Conservation (phyloP, 2,329 filamentous ascomycete genomes). For the Ceratocystiopsis minuta region DNA sequence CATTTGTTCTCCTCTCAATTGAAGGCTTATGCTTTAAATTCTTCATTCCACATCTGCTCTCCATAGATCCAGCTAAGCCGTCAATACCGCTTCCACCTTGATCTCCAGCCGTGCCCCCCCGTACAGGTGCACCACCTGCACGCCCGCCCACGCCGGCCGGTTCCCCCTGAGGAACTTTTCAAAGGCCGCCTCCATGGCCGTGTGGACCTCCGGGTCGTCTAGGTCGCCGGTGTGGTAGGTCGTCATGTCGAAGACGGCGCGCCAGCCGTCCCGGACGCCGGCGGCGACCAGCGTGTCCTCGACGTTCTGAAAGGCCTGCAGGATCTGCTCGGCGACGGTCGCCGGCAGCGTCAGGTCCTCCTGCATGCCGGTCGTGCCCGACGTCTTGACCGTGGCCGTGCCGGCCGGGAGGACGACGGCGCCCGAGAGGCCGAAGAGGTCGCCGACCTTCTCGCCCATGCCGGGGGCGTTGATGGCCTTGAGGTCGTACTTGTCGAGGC, state of each 20-base stretch:
- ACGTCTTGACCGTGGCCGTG: not conserved
- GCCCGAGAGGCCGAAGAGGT: not conserved
- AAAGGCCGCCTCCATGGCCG: not conserved
- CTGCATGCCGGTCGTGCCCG: not conserved
- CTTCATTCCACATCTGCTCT: too few relatives aligned
- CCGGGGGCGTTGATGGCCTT: constrained; percentile 1
- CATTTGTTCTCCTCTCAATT: too few relatives aligned
- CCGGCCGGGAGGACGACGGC: constrained; percentile 1
- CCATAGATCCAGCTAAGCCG: too few relatives aligned
- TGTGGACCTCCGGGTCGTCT: not conserved
- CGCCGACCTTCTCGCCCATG: not conserved
- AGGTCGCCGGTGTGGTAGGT: constrained; percentile 1
- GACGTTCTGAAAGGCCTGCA: constrained; percentile 2
- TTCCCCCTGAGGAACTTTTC: not conserved
- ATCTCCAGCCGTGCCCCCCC: not conserved
- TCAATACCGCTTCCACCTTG: not conserved
- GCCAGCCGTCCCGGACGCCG: constrained; percentile 1
- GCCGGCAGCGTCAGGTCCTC: not conserved
- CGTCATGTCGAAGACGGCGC: constrained; percentile 1
- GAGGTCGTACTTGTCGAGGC: constrained; percentile 1
- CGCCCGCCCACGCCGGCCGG: not conserved
- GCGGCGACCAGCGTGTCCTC: constrained; percentile 1
- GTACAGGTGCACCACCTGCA: not conserved
- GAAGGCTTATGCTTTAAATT: too few relatives aligned
- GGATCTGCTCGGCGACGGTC: not conserved